phyloP scores from a whole-genome alignment of 768 basidiomycete species.

The Boletellus emodensis region DNA sequence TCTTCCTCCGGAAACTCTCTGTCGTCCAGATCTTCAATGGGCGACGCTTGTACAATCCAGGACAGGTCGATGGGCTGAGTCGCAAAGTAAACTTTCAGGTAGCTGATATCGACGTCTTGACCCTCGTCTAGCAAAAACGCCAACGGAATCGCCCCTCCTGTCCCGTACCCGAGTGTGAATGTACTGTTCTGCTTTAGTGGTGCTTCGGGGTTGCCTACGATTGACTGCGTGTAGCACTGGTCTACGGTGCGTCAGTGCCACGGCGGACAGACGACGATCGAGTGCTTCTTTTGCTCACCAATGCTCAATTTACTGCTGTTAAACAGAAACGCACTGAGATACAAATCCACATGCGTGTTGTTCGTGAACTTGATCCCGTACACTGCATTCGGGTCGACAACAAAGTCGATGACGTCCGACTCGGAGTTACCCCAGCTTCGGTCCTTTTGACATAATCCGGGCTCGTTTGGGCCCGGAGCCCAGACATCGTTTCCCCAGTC shows the following conservation, averaged over 20 bases:
- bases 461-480: background rate
- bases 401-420: conserved; percentile 15
- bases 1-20: background rate
- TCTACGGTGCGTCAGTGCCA: background rate
- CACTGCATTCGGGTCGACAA: conserved; percentile 18
- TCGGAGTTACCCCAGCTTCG: background rate
- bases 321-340: conserved; percentile 41
- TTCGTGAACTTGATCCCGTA: conserved; percentile 32
- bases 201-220: background rate
- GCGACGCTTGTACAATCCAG: conserved; percentile 32
- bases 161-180: conserved; percentile 41
- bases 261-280: no score
- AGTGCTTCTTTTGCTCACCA: conserved; percentile 15
- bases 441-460: conserved; percentile 4
- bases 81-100: conserved; percentile 42
- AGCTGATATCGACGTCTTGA: conserved; percentile 37
- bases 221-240: conserved; percentile 6
- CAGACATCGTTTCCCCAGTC: background rate
- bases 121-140: conserved; percentile 14
- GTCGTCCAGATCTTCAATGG: conserved; percentile 19
- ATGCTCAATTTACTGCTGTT: conserved; percentile 39
- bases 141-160: conserved; percentile 16
- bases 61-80: conserved; percentile 34
- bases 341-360: conserved; percentile 20
- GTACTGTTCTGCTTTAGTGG: conserved; percentile 5